Evolutionary conservation across 23 red algal species (phyloP).

Genomic region (Gracilaria caudata): DNA sequence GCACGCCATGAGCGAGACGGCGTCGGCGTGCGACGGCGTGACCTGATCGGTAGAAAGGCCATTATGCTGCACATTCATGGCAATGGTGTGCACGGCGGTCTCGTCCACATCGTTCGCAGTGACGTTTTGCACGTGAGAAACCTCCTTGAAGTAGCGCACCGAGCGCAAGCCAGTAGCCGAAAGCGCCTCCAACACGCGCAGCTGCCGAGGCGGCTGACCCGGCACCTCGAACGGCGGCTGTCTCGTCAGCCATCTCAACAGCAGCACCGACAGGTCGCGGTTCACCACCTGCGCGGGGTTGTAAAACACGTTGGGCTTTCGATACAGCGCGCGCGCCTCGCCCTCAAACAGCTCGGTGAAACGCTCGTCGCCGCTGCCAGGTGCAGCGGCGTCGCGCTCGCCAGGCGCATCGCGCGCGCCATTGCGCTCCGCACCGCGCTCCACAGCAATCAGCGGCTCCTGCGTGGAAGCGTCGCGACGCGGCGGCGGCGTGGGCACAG

Average conservation of each 20-base stretch:
- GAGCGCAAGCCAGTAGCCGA: conserved; percentile 93
- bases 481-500: not conserved
- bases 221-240: conserved; percentile 17
- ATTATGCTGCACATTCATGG: conserved; percentile 75
- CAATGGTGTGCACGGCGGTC: conserved; percentile 69
- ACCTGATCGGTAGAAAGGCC: conserved; percentile 55
- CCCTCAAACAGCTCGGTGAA: conserved; percentile 85
- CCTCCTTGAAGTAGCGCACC: conserved; percentile 89
- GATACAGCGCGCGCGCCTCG: conserved; percentile 64
- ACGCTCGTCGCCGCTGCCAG: not conserved
- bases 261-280: conserved; percentile 91
- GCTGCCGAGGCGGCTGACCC: conserved; percentile 25
- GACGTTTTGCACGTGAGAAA: conserved; percentile 64
- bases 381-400: too few relatives aligned
- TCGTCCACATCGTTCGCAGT: conserved; percentile 93
- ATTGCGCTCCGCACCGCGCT: too few relatives aligned
- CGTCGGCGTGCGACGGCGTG: conserved; percentile 64
- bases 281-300: conserved; percentile 99
- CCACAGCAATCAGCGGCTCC: too few relatives aligned
- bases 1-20: conserved; percentile 72
- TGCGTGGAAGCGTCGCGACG: not conserved
- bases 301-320: conserved; percentile 87
- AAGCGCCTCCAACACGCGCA: conserved; percentile 71
- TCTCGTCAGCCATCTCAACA: conserved; percentile 61
- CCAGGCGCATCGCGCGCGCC: too few relatives aligned